Conservation (phyloP, 176 grass and related monocot genomes). For the Phyllostachys edulis region DNA sequence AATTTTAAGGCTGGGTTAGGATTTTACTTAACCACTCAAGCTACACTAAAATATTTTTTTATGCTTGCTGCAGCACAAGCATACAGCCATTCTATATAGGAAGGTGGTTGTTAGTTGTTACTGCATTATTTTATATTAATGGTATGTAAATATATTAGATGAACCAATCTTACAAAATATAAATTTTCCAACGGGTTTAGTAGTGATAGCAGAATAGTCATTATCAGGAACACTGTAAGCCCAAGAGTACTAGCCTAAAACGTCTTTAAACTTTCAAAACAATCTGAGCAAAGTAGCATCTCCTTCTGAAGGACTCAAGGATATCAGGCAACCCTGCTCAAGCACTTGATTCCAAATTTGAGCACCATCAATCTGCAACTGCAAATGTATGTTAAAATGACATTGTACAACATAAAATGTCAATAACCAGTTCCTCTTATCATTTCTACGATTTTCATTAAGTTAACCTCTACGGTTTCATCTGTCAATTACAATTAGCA, state of each 20-base stretch:
- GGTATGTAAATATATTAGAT: background rate
- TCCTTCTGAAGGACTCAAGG: background rate
- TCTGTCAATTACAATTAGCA: background rate
- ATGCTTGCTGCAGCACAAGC: background rate
- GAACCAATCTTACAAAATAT: background rate
- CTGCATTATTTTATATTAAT: background rate
- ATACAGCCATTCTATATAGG: slow-evolving; percentile 12
- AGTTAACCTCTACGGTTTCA: background rate
- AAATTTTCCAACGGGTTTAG: background rate
- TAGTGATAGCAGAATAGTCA: background rate
- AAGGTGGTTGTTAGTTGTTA: background rate
- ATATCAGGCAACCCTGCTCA: slow-evolving; percentile 12
- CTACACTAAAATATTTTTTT: background rate
- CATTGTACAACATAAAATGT: background rate
- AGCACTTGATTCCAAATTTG: background rate
- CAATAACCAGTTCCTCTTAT: background rate
- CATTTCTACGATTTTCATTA: slow-evolving; percentile 2
- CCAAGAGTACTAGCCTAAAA: slow-evolving; percentile 10
- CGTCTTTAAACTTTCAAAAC: background rate
- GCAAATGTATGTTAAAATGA: slow-evolving; percentile 2
- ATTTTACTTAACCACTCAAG: slow-evolving; percentile 24
- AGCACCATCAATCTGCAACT: background rate
- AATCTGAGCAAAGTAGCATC: background rate
- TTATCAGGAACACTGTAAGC: background rate
- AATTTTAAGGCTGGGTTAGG: background rate